These are phyloP conservation scores for Henckelia pumila DNA, from an alignment of 257 asterid genomes.

Conservation along the genomic window DNA sequence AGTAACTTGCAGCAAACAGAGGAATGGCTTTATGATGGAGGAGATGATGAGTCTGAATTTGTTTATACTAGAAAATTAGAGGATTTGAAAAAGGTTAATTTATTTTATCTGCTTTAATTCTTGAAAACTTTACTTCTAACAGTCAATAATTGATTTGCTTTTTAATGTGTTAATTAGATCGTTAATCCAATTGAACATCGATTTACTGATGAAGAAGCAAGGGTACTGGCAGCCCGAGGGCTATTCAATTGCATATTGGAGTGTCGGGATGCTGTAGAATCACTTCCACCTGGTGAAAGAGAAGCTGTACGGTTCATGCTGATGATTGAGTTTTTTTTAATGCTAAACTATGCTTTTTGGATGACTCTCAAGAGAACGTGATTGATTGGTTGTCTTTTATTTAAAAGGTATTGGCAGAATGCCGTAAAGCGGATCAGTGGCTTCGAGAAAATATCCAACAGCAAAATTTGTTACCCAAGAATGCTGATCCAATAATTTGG, in stretches of 20 bases:
- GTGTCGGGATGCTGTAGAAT: constrained; percentile 55
- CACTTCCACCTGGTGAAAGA: constrained; percentile 64
- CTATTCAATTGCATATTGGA: constrained; percentile 59
- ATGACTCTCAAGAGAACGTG: constrained; percentile 7
- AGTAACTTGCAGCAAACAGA: constrained; percentile 73
- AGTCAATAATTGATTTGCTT: constrained; percentile 3
- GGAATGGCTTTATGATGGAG: constrained; percentile 96
- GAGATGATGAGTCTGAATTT: constrained; percentile 86
- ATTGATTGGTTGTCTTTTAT: constrained; percentile 19
- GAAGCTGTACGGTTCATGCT: constrained; percentile 54
- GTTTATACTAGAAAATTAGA: constrained; percentile 64
- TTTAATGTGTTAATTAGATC: constrained; percentile 44
- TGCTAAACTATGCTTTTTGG: constrained; percentile 2
- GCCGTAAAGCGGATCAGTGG: constrained; percentile 84
- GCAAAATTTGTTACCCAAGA: constrained; percentile 78
- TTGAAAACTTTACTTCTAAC: constrained; percentile 4
- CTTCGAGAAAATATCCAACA: constrained; percentile 64
- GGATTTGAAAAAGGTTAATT: constrained; percentile 71
- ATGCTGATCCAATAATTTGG: constrained; percentile 76
- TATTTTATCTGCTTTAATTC: constrained; percentile 7
- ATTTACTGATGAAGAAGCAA: constrained; percentile 74
- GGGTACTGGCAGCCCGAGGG: constrained; percentile 60
- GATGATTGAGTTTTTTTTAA: not conserved
- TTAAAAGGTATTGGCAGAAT: constrained; percentile 69
- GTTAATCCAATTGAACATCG: constrained; percentile 84